Conservation (phyloP, 768 basidiomycete species). For the Leccinum sublutescens region DNA sequence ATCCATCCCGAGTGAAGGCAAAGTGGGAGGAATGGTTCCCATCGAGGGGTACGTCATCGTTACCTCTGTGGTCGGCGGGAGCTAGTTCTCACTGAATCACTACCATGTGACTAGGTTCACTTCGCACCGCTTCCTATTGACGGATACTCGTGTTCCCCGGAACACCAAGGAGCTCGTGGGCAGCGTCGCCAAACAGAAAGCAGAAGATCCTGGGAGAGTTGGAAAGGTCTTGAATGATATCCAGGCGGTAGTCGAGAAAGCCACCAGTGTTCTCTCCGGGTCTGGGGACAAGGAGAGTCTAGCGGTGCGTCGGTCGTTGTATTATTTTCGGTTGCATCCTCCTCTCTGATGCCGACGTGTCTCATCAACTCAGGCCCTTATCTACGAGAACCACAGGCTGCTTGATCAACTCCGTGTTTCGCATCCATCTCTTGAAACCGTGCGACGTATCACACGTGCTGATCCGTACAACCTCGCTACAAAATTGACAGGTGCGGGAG, state of each 20-base stretch:
- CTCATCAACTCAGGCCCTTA: constrained; percentile 53
- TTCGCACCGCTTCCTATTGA: constrained; percentile 84
- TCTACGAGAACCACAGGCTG: constrained; percentile 86
- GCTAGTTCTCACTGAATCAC: constrained; percentile 6
- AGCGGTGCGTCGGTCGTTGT: constrained; percentile 51
- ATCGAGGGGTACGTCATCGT: constrained; percentile 70
- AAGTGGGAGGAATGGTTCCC: constrained; percentile 77
- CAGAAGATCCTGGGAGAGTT: constrained; percentile 83
- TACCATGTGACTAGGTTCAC: constrained; percentile 62
- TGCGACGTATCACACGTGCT: constrained; percentile 65
- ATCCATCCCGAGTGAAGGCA: constrained; percentile 53
- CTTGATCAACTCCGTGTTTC: constrained; percentile 87
- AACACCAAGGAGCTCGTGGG: constrained; percentile 95
- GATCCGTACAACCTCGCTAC: constrained; percentile 72
- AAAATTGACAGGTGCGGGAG: constrained; percentile 97
- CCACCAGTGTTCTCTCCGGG: constrained; percentile 70
- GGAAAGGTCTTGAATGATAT: constrained; percentile 76
- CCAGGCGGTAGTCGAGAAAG: constrained; percentile 83
- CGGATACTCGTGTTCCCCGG: constrained; percentile 89
- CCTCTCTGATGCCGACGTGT: constrained; percentile 1
- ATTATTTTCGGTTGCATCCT: neutral
- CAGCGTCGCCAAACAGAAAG: constrained; percentile 74
- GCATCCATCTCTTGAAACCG: constrained; percentile 82
- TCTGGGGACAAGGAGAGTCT: constrained; percentile 13
- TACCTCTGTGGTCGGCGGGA: neutral